Conservation (phyloP, 2,329 filamentous ascomycete species). For the Sphaceloma murrayae region DNA sequence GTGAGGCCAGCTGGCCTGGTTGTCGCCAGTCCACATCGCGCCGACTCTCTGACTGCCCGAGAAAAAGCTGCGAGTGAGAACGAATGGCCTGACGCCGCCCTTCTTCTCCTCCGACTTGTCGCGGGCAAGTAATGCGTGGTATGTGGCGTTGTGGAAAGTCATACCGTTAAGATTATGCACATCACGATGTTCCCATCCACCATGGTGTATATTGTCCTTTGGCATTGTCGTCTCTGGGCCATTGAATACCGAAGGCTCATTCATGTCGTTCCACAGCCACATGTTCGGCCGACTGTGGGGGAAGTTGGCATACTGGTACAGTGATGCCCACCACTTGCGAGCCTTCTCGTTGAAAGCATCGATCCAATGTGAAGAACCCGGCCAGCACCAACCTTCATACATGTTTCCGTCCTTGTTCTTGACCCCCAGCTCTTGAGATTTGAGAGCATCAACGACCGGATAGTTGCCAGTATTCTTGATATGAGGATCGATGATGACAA, state of each 20-base stretch:
- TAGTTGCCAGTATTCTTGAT: conserved; percentile 89
- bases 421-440: conserved; percentile 71
- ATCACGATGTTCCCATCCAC: conserved; percentile 92
- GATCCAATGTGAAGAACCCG: conserved; percentile 91
- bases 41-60: conserved; percentile 80
- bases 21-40: conserved; percentile 99
- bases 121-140: conserved; percentile 70
- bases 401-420: conserved; percentile 81
- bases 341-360: conserved; percentile 93
- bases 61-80: conserved; percentile 87
- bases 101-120: conserved; percentile 65
- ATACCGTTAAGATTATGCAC: conserved; percentile 92
- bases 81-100: conserved; percentile 59
- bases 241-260: conserved; percentile 97
- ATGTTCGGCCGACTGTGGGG: conserved; percentile 77
- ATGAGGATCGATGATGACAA: conserved; percentile 91
- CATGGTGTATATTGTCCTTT: conserved; percentile 90
- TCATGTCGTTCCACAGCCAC: conserved; percentile 99
- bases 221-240: conserved; percentile 98
- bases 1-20: conserved; percentile 87
- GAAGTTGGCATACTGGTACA: conserved; percentile 84
- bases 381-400: conserved; percentile 99
- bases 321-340: conserved; percentile 76
- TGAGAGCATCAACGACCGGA: conserved; percentile 66
- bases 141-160: conserved; percentile 92